Percentiles rank a stretch among this genome's conserved stretches.
These are phyloP conservation scores for Hippophae tibetana DNA, from an alignment of 306 rosid genomes.

Conservation along the genomic window DNA sequence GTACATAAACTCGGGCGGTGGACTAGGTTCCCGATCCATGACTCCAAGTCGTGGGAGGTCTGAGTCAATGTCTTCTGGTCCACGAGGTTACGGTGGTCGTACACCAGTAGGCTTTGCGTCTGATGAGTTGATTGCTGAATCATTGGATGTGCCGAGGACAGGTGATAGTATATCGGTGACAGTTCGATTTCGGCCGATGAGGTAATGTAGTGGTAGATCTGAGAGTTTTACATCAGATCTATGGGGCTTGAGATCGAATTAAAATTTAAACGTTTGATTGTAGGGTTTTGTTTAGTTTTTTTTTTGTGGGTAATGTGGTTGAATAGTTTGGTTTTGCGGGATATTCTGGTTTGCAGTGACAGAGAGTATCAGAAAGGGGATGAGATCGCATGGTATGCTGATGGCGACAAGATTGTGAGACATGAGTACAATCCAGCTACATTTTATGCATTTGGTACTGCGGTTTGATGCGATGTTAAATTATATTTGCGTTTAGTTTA, in stretches of 20 bases:
- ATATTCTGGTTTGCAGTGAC: conserved; percentile 59
- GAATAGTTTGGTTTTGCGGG: conserved; percentile 18
- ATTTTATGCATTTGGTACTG: conserved; percentile 89
- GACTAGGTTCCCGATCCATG: conserved; percentile 68
- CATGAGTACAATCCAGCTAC: conserved; percentile 84
- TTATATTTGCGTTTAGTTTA: conserved; percentile 9
- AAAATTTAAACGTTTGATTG: conserved; percentile 21
- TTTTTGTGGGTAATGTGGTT: conserved; percentile 19
- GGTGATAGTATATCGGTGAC: conserved; percentile 97
- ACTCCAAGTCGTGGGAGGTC: conserved; percentile 58
- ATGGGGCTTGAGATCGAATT: conserved; percentile 6
- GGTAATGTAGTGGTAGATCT: conserved; percentile 91
- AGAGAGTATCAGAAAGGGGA: conserved; percentile 95
- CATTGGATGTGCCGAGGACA: conserved; percentile 45
- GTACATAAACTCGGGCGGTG: conserved; percentile 53
- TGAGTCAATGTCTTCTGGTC: conserved; percentile 48
- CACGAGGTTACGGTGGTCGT: conserved; percentile 25
- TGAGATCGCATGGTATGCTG: conserved; percentile 92
- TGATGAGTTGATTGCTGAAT: conserved; percentile 61
- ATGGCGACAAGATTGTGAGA: conserved; percentile 87
- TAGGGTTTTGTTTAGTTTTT: conserved; percentile 7
- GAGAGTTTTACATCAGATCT: conserved; percentile 54
- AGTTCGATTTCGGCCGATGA: conserved; percentile 94
- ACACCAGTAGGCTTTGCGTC: conserved; percentile 65
- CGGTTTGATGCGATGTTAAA: conserved; percentile 5